Percentiles rank a stretch among this genome's conserved stretches.
phyloP scores from a whole-genome alignment of 768 basidiomycete genomes.

The Rubroboletus satanas region DNA sequence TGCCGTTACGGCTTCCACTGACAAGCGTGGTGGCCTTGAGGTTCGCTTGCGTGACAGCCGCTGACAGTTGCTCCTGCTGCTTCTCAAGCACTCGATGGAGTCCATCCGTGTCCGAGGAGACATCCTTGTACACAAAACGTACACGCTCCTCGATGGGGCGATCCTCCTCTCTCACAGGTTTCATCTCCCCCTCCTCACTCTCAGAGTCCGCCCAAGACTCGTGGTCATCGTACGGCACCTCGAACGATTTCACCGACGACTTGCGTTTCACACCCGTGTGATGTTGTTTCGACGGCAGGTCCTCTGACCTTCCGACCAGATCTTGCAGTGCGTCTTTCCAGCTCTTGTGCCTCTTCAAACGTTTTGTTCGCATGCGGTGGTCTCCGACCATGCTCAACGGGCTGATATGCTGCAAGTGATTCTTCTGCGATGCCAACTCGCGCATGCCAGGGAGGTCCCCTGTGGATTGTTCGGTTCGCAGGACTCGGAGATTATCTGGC shows the following conservation, averaged over 20 bases:
- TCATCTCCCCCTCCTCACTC: slow-evolving; percentile 45
- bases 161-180: slow-evolving; percentile 60
- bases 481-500: slow-evolving; percentile 72
- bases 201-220: slow-evolving; percentile 54
- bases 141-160: slow-evolving; percentile 74
- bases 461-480: slow-evolving; percentile 85
- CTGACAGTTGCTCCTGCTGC: slow-evolving; percentile 49
- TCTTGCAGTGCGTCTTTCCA: slow-evolving; percentile 59
- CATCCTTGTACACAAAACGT: slow-evolving; percentile 45
- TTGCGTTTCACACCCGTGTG: slow-evolving; percentile 29
- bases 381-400: slow-evolving; percentile 91
- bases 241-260: slow-evolving; percentile 26
- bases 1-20: slow-evolving; percentile 30
- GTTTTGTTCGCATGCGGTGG: slow-evolving; percentile 35
- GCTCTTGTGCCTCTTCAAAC: slow-evolving; percentile 51
- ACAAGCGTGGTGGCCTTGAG: slow-evolving; percentile 39
- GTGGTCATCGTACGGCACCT: slow-evolving; percentile 37
- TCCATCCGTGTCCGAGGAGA: slow-evolving; percentile 12
- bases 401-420: slow-evolving; percentile 84
- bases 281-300: slow-evolving; percentile 9
- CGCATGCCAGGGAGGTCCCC: slow-evolving; percentile 71
- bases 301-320: slow-evolving; percentile 40
- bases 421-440: slow-evolving; percentile 72
- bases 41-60: slow-evolving; percentile 50
- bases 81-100: slow-evolving; percentile 35